These are phyloP conservation scores for Jamesozyma lodderae DNA, from an alignment of 805 yeast species.

Conservation along the genomic window DNA sequence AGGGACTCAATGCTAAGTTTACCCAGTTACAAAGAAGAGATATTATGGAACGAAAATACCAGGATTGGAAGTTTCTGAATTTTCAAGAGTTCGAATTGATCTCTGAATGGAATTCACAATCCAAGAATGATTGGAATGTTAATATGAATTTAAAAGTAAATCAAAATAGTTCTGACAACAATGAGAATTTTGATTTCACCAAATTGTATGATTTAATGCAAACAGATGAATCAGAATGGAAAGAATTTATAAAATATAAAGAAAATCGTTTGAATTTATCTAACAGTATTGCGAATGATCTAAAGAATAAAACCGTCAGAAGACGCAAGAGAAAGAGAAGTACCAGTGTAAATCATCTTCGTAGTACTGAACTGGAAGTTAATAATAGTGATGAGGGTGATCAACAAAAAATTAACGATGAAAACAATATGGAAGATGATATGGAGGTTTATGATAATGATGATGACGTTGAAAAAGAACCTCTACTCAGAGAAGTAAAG, in stretches of 20 bases:
- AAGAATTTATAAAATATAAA: constrained; percentile 8
- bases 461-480: background rate
- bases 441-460: constrained; percentile 2
- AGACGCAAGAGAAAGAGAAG: too few species aligned
- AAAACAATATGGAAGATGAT: background rate
- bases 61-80: constrained; percentile 30
- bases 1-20: constrained; percentile 16
- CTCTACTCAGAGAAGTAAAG: constrained; percentile 1
- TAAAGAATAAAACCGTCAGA: too few species aligned
- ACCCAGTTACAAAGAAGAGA: constrained; percentile 18
- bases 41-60: constrained; percentile 20
- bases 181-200: constrained; percentile 1
- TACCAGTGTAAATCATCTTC: too few species aligned
- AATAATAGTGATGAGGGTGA: background rate
- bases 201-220: constrained; percentile 16
- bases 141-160: background rate
- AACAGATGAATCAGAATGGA: constrained; percentile 20
- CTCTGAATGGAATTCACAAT: constrained; percentile 28
- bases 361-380: background rate
- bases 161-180: too few species aligned
- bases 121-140: constrained; percentile 16
- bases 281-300: background rate
- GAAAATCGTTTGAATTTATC: constrained; percentile 1
- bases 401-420: background rate
- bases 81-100: constrained; percentile 31